These are phyloP conservation scores for Pelargonium myrrhifolium DNA, from an alignment of 441 rosid genomes.

Conservation along the genomic window DNA sequence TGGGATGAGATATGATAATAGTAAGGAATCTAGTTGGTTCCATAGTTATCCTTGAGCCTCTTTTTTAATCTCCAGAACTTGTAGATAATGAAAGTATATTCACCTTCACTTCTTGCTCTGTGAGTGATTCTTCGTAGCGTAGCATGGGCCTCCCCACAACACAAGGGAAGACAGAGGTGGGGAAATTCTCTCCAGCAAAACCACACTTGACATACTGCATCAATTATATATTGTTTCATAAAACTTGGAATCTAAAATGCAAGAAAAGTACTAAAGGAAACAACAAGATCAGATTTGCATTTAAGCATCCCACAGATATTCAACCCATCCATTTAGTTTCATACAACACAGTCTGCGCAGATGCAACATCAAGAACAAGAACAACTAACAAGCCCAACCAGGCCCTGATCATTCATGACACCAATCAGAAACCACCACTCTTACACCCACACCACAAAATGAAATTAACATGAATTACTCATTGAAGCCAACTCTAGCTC, in stretches of 20 bases:
- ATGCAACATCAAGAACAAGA: background rate
- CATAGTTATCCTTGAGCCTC: background rate
- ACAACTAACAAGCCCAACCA: background rate
- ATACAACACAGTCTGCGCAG: background rate
- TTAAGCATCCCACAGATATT: background rate
- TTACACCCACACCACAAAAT: background rate
- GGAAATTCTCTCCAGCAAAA: slow-evolving; percentile 93
- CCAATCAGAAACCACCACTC: background rate
- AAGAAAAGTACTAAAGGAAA: background rate
- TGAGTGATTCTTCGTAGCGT: slow-evolving; percentile 81
- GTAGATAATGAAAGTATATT: background rate
- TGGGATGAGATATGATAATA: background rate
- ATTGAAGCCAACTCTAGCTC: background rate
- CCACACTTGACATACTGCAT: slow-evolving; percentile 96
- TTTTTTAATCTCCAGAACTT: background rate
- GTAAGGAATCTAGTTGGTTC: background rate
- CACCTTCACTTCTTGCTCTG: slow-evolving; percentile 85
- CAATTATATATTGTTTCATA: slow-evolving; percentile 12
- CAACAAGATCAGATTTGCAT: background rate
- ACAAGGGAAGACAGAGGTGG: slow-evolving; percentile 95
- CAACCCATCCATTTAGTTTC: background rate
- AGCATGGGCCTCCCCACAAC: slow-evolving; percentile 89
- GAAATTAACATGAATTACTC: background rate
- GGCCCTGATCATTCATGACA: background rate
- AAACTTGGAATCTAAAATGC: slow-evolving; percentile 9